These are phyloP conservation scores for Lantana camara DNA, from an alignment of 257 asterid species.

Conservation along the genomic window DNA sequence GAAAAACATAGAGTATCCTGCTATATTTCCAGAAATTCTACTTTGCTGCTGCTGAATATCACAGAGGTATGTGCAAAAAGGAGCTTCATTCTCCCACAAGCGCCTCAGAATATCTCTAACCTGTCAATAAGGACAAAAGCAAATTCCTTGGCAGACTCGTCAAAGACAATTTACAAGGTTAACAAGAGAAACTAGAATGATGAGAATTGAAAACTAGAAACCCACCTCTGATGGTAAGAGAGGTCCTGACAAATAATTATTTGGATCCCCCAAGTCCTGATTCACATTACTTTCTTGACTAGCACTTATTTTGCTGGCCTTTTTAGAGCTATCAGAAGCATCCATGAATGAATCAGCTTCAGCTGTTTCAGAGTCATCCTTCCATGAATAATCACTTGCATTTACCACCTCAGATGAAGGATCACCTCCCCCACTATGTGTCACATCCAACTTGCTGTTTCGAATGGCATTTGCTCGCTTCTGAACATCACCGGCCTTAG, in stretches of 20 bases:
- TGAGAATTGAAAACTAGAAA: slow-evolving; percentile 16
- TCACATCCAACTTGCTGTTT: slow-evolving; percentile 42
- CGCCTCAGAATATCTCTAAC: slow-evolving; percentile 64
- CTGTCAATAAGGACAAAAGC: slow-evolving; percentile 47
- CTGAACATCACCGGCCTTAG: slow-evolving; percentile 10
- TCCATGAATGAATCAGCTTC: slow-evolving; percentile 46
- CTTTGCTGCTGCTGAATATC: slow-evolving; percentile 63
- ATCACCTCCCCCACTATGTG: slow-evolving; percentile 39
- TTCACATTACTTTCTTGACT: slow-evolving; percentile 25
- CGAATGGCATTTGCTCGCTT: slow-evolving; percentile 45
- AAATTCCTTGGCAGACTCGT: slow-evolving; percentile 23
- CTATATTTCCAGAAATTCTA: slow-evolving; percentile 34
- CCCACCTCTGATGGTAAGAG: slow-evolving; percentile 85
- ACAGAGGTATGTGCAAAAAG: slow-evolving; percentile 68
- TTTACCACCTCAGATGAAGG: slow-evolving; percentile 67
- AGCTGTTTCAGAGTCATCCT: slow-evolving; percentile 48
- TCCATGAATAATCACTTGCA: slow-evolving; percentile 42
- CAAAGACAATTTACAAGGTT: slow-evolving; percentile 5
- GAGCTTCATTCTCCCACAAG: slow-evolving; percentile 89
- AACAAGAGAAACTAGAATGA: slow-evolving; percentile 2
- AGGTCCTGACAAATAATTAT: slow-evolving; percentile 47
- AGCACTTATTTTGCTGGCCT: slow-evolving; percentile 24
- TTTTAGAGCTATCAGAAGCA: slow-evolving; percentile 41
- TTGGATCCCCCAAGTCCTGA: slow-evolving; percentile 40
- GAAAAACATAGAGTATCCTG: slow-evolving; percentile 74